Base-by-base conservation (phyloP, 129 eudicot genomes). In the Lonicera japonica region DNA sequence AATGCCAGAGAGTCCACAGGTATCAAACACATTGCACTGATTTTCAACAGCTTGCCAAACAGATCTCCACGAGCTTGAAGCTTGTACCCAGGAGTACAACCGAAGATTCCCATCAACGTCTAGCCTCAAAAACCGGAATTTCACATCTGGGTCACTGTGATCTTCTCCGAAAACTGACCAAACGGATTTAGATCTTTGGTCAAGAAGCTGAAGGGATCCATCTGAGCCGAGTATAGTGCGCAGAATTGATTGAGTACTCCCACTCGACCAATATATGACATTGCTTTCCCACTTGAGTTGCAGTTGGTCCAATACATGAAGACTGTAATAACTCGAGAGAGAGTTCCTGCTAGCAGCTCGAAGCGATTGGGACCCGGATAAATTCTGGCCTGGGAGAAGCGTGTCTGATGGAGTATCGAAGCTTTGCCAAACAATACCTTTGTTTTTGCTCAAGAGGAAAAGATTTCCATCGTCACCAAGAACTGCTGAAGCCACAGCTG, bases 21-120 rank as follows among this genome's bases (percentile, higher is more conserved):
- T 86, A 67, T 86, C 95, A 5, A 82, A 86, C 45, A 86, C 81
- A 45, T 86, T 82, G 75, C 95, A 86, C 43, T 82, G 88, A 38
- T 82, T 79, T 34, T 56, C 67, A 29, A 86, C 64, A 23, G 89
- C 95, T 59, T 82, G 88, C 95, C 95, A 86, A 63, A 71, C 82
- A 16, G 79, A 39, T 29, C 43, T 77, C 95, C 95, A 86, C 13
- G 86, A 75, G 34, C 18, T 72, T 25, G 78, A 74, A 58, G 65
- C 72, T 73, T 76, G 62, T 16, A 68, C 46, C 95, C 88, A 86
- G 11, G 95, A 86, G 57, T 73, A 66, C 38, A 86, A 19, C 54
- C 86, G 76, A 61, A 86, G 86, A 62, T 86, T 86, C 58, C 89
- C 89, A 48, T 82, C 89, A 38, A 72, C 72, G 54, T 86, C 88